These are phyloP conservation scores for Cocos nucifera DNA, from an alignment of 176 grass and related monocot genomes.

Conservation along the genomic window DNA sequence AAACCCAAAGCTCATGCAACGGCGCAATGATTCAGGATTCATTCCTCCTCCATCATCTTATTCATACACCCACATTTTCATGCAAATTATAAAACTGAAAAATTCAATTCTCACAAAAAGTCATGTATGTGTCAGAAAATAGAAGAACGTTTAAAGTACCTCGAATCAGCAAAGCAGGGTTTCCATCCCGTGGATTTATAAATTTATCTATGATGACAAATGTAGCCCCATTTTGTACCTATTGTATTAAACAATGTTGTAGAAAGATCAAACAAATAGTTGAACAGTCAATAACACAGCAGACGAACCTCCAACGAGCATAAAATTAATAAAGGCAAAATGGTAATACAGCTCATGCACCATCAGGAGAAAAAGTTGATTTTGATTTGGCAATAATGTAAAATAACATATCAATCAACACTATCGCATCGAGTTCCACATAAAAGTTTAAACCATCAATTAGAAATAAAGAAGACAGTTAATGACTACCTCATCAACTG, in stretches of 20 bases:
- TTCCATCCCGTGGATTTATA: conserved; percentile 18
- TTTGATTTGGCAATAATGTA: too few species aligned
- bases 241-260: neutral
- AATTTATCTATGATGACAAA: conserved; percentile 41
- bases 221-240: conserved; percentile 40
- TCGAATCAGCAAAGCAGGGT: conserved; percentile 32
- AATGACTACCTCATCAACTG: conserved; percentile 40
- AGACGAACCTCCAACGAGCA: too few species aligned
- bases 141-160: conserved; percentile 18
- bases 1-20: conserved; percentile 98
- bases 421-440: too few species aligned
- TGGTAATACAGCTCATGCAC: too few species aligned
- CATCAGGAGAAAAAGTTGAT: too few species aligned
- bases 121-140: neutral
- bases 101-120: neutral
- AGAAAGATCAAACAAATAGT: too few species aligned
- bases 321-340: too few species aligned
- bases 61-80: conserved; percentile 5
- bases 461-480: neutral
- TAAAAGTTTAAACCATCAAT: neutral
- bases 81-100: neutral
- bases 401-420: too few species aligned
- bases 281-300: too few species aligned
- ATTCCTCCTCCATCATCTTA: conserved; percentile 97
- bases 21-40: conserved; percentile 61